phyloP scores from a whole-genome alignment of 768 basidiomycete species.

The Trametes sanguinea region DNA sequence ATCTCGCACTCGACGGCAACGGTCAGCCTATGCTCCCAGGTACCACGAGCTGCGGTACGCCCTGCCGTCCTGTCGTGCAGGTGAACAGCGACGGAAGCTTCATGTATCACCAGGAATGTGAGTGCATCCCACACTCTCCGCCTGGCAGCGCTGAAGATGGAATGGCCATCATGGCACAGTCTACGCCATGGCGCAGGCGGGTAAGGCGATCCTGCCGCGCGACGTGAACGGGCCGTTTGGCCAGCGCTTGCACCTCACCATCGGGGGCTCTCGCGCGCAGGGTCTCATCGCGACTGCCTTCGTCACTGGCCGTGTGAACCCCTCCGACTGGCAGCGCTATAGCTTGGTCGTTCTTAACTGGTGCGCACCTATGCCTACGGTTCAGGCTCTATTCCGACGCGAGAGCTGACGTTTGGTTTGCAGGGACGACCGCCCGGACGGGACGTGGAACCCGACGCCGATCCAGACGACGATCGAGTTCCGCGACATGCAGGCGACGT shows the following conservation, averaged over 20 bases:
- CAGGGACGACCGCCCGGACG: slow-evolving; percentile 50
- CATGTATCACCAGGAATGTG: slow-evolving; percentile 73
- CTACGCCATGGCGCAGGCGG: slow-evolving; percentile 73
- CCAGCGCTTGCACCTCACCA: slow-evolving; percentile 63
- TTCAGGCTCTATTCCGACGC: neutral
- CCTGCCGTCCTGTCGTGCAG: slow-evolving; percentile 68
- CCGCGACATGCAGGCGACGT: slow-evolving; percentile 61
- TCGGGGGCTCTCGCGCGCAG: slow-evolving; percentile 58
- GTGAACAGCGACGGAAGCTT: slow-evolving; percentile 66
- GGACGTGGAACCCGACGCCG: slow-evolving; percentile 55
- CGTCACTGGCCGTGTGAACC: slow-evolving; percentile 54
- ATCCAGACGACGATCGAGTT: slow-evolving; percentile 64
- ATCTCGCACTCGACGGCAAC: slow-evolving; percentile 62
- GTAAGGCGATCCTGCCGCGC: slow-evolving; percentile 70
- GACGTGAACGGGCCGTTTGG: slow-evolving; percentile 70
- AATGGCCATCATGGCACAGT: slow-evolving; percentile 37
- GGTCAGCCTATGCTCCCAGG: slow-evolving; percentile 70
- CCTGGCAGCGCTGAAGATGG: neutral
- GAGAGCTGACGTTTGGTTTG: neutral
- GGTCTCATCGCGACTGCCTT: slow-evolving; percentile 66
- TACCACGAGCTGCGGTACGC: slow-evolving; percentile 60
- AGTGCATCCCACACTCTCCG: slow-evolving; percentile 24
- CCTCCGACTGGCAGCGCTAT: slow-evolving; percentile 63
- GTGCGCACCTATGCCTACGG: slow-evolving; percentile 20
- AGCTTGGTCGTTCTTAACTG: slow-evolving; percentile 77